Evolutionary conservation across 352 stramenopile genomes (phyloP).

Genomic region (Globisporangium spinosum): DNA sequence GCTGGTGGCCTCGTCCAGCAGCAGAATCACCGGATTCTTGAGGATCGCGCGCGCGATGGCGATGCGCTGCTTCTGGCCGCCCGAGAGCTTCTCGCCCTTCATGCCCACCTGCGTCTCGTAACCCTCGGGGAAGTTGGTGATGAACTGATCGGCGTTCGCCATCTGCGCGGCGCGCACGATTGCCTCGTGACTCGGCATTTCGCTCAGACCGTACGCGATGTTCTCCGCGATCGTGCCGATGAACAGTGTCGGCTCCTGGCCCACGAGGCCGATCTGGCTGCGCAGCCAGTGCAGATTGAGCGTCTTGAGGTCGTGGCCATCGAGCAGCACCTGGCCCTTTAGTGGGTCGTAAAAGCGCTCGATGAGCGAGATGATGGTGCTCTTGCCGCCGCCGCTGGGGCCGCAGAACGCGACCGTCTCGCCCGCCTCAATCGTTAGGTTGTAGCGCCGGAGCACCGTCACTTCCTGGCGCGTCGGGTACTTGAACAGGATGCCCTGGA

Average conservation of each 20-base stretch:
- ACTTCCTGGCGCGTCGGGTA: constrained; percentile 27
- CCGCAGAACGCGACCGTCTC: constrained; percentile 30
- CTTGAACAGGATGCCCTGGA: constrained; percentile 22
- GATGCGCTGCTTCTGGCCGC: constrained; percentile 95
- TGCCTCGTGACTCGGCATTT: constrained; percentile 24
- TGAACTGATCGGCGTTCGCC: constrained; percentile 89
- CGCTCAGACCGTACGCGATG: constrained; percentile 39
- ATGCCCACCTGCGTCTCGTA: constrained; percentile 89
- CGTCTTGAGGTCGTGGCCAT: constrained; percentile 17
- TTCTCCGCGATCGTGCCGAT: constrained; percentile 37
- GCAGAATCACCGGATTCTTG: constrained; percentile 23
- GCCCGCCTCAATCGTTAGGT: constrained; percentile 20
- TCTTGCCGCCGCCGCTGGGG: constrained; percentile 27
- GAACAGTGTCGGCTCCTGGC: constrained; percentile 72
- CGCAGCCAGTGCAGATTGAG: constrained; percentile 31
- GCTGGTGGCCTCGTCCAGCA: constrained; percentile 43
- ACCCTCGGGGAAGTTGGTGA: constrained; percentile 69
- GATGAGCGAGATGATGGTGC: constrained; percentile 27
- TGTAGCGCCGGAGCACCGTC: constrained; percentile 20
- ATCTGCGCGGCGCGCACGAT: constrained; percentile 68
- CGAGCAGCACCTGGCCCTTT: constrained; percentile 21
- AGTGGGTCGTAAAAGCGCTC: constrained; percentile 34
- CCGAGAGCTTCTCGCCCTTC: constrained; percentile 45
- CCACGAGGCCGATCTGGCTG: constrained; percentile 28
- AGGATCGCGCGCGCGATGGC: constrained; percentile 76